Evolutionary conservation across 345 rosid species (phyloP).

Genomic region (Boechera retrofracta): DNA sequence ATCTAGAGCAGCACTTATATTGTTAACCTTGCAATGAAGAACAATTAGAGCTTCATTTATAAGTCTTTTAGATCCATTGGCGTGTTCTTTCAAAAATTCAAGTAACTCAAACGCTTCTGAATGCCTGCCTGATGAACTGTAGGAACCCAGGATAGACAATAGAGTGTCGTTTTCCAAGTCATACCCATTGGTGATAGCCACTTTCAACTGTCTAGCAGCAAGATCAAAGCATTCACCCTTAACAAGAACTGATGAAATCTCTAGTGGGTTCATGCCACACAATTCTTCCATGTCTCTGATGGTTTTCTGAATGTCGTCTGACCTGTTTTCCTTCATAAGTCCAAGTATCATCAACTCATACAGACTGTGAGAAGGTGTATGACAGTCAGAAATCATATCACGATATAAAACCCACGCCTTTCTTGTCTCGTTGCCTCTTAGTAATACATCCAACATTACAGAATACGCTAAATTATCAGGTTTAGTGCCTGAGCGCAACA

Average conservation of each 20-base stretch:
- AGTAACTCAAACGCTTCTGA: constrained; percentile 82
- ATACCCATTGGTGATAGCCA: constrained; percentile 57
- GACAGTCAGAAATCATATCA: constrained; percentile 72
- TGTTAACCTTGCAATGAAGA: constrained; percentile 71
- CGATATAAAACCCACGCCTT: constrained; percentile 68
- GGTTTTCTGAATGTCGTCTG: constrained; percentile 64
- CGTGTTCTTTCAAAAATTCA: constrained; percentile 65
- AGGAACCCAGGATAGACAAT: constrained; percentile 74
- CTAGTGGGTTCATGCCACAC: constrained; percentile 64
- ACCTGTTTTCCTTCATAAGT: constrained; percentile 59
- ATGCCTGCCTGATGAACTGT: constrained; percentile 75
- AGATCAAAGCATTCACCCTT: constrained; percentile 83
- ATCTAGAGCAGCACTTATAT: constrained; percentile 66
- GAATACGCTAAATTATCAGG: constrained; percentile 89
- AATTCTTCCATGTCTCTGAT: constrained; percentile 75
- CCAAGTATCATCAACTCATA: constrained; percentile 63
- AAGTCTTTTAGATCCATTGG: constrained; percentile 54
- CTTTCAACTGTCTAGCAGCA: constrained; percentile 72
- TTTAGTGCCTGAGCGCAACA: constrained; percentile 76
- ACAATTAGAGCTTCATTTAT: constrained; percentile 73
- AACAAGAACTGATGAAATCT: constrained; percentile 75
- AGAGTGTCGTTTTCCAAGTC: constrained; percentile 65
- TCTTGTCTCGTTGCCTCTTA: constrained; percentile 63
- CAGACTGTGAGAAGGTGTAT: constrained; percentile 57
- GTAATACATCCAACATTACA: constrained; percentile 80